Evolutionary conservation across 2,329 filamentous ascomycete genomes (phyloP).

Genomic region (Aspergillaceae sp.): DNA sequence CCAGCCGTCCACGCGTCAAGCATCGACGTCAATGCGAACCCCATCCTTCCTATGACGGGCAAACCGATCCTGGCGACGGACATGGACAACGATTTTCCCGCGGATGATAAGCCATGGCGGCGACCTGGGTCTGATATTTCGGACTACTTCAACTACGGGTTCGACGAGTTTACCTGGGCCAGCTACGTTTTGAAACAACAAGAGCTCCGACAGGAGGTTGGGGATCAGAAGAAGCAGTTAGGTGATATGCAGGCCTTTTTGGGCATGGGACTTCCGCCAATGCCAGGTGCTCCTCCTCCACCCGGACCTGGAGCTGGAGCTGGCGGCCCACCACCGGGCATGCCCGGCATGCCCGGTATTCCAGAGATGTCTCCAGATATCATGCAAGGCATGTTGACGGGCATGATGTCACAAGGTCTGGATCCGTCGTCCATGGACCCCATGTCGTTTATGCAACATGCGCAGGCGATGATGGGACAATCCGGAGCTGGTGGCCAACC

Average conservation of each 20-base stretch:
- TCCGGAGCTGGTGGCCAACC: slow-evolving; percentile 31
- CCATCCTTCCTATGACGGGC: slow-evolving; percentile 61
- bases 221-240: slow-evolving; percentile 65
- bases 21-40: slow-evolving; percentile 75
- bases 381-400: slow-evolving; percentile 51
- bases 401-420: slow-evolving; percentile 47
- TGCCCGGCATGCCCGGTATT: slow-evolving; percentile 33
- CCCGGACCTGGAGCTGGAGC: slow-evolving; percentile 19
- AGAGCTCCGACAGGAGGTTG: slow-evolving; percentile 64
- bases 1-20: slow-evolving; percentile 65
- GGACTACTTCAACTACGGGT: slow-evolving; percentile 98
- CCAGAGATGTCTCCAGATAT: slow-evolving; percentile 47
- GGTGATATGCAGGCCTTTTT: slow-evolving; percentile 55
- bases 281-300: slow-evolving; percentile 28
- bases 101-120: slow-evolving; percentile 82
- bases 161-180: slow-evolving; percentile 97
- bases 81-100: slow-evolving; percentile 63
- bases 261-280: slow-evolving; percentile 41
- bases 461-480: slow-evolving; percentile 43
- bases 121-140: slow-evolving; percentile 88
- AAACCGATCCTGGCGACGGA: slow-evolving; percentile 78
- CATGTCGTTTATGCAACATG: slow-evolving; percentile 46
- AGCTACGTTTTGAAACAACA: slow-evolving; percentile 88
- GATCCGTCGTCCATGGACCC: slow-evolving; percentile 48
- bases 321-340: slow-evolving; percentile 23